Evolutionary conservation across 2,329 filamentous ascomycete genomes (phyloP), one percentile per base, ranked within the genome.

Genomic region (Polytolypa hystricis): DNA sequence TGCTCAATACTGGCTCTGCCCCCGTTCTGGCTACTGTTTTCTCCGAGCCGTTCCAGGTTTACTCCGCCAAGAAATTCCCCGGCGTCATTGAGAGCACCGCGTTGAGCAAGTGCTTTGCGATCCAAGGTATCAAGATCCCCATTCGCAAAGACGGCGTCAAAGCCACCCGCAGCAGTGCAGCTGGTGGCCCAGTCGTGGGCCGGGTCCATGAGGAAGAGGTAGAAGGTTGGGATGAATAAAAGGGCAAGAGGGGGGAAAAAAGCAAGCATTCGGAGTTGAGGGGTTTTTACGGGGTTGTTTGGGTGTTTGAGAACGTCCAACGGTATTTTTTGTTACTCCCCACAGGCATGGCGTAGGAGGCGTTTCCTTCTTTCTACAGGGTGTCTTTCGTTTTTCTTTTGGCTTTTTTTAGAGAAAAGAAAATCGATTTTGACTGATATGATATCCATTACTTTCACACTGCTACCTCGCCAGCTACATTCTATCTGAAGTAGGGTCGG

Each of bases 11-110:
- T 25, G 81, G 79, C 38, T 79, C 77, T 44, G 83, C 84, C 0
- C 84, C 84, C 0, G 81, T 95, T 9, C 71, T 96, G 12, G 86
- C 89, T 1, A 81, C 79, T 6, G 80, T 78, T 49, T 96, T 89
- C 61, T 93, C 84, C 32, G 82, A 93, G 4, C 72, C 78, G 2
- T 96, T 98, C 67, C 84, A 85, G 37, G 91, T 98, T 19, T 96
- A 81, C 62, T 93, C 84, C 2, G 91, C 91, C 32, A 98, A 98
- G 71, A 95, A 95, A 54, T 98, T 98, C 60, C 91, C 91, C 0
- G 91, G 91, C 27, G 91, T 98, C 1, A 94, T 93, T 40, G 89
- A 96, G 57, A 93, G 83, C 58, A 98, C 91, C 0, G 64, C 77
- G 3, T 66, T 96, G 12, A 95, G 87, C 70, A 94, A 93, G 60